Evolutionary conservation across 306 rosid genomes (phyloP).

Genomic region (Albizia julibrissin): DNA sequence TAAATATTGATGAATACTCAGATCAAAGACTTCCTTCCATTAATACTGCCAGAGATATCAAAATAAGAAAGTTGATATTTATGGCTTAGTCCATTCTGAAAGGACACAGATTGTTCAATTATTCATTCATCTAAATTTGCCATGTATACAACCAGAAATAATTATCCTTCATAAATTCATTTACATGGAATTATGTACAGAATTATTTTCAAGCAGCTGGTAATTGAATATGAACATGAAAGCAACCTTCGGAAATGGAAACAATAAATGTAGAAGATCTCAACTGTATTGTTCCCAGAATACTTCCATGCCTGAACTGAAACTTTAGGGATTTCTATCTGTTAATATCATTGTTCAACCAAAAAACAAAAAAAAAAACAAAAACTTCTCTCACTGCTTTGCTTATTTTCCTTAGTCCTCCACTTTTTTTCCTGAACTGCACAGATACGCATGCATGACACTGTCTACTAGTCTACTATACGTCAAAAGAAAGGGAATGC

Average conservation of each 20-base stretch:
- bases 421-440: neutral
- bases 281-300: constrained; percentile 16
- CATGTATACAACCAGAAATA: neutral
- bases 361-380: neutral
- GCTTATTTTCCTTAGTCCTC: neutral
- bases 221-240: neutral
- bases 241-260: neutral
- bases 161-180: neutral
- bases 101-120: neutral
- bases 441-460: neutral
- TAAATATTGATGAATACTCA: neutral
- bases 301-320: neutral
- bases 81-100: neutral
- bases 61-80: neutral
- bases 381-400: neutral
- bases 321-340: neutral
- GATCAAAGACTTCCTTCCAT: neutral
- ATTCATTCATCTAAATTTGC: neutral
- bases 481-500: neutral
- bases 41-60: neutral
- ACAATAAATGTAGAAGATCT: constrained; percentile 7
- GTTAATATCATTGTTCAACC: neutral
- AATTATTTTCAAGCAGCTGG: constrained; percentile 13
- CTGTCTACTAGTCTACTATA: neutral
- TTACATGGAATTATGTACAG: neutral